Percentiles rank a stretch among this genome's conserved stretches.
These are phyloP conservation scores for Malus sieversii DNA, from an alignment of 306 rosid genomes.

Conservation along the genomic window DNA sequence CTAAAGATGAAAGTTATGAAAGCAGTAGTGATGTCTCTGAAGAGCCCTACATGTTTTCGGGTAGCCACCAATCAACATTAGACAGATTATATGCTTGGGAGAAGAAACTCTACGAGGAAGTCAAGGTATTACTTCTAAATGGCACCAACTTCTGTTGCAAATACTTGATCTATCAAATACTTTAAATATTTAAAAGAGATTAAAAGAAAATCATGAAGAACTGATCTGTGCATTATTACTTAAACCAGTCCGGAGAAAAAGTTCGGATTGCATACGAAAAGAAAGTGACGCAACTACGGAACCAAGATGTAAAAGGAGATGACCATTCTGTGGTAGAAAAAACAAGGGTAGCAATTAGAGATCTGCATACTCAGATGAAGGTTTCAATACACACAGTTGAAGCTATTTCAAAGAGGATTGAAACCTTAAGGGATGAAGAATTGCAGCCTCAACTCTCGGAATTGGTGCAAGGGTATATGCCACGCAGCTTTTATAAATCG, in stretches of 20 bases:
- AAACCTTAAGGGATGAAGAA: slow-evolving; percentile 80
- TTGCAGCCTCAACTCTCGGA: slow-evolving; percentile 85
- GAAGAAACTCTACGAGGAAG: slow-evolving; percentile 89
- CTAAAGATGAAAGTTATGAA: slow-evolving; percentile 42
- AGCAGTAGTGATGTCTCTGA: slow-evolving; percentile 43
- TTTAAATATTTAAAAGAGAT: no score
- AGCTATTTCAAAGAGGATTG: slow-evolving; percentile 73
- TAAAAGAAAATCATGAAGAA: not conserved
- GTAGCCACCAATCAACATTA: slow-evolving; percentile 77
- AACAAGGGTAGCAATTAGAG: slow-evolving; percentile 66
- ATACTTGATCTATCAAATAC: not conserved
- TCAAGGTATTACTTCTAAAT: slow-evolving; percentile 47
- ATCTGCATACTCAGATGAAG: slow-evolving; percentile 72
- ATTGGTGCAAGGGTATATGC: slow-evolving; percentile 75
- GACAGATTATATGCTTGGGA: slow-evolving; percentile 89
- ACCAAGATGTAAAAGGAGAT: slow-evolving; percentile 67
- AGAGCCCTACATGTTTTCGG: slow-evolving; percentile 44
- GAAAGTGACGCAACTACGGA: slow-evolving; percentile 57
- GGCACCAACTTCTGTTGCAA: not conserved
- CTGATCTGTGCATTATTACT: slow-evolving; percentile 14
- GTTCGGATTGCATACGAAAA: slow-evolving; percentile 79
- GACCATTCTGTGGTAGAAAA: slow-evolving; percentile 60
- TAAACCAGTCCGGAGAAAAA: slow-evolving; percentile 72
- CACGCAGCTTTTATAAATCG: not conserved
- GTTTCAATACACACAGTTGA: slow-evolving; percentile 91